phyloP scores from a whole-genome alignment of 75 land plant species.

The Pinus taeda region DNA sequence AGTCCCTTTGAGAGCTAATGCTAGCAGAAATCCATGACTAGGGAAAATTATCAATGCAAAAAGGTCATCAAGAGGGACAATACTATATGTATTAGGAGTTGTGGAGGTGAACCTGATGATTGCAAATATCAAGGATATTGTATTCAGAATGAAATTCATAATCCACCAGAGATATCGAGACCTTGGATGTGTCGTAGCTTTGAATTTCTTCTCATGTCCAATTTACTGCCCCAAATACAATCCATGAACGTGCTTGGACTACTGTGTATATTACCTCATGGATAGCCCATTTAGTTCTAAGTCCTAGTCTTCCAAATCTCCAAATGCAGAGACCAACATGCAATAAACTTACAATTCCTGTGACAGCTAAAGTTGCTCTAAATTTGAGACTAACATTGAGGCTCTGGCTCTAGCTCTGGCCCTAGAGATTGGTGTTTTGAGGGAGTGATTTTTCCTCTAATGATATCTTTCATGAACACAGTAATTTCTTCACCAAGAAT shows the following conservation, averaged over 20 bases:
- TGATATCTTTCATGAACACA: too few relatives aligned
- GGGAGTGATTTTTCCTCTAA: background rate
- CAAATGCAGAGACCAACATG: conserved; percentile 29
- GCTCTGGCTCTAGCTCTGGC: background rate
- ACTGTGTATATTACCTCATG: conserved; percentile 48
- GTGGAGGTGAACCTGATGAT: too few relatives aligned
- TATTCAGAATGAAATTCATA: too few relatives aligned
- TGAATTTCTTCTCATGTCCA: background rate
- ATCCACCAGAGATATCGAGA: too few relatives aligned
- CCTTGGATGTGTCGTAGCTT: too few relatives aligned
- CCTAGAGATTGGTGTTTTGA: conserved; percentile 12
- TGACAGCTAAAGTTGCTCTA: too few relatives aligned
- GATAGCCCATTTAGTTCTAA: conserved; percentile 27
- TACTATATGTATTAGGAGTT: too few relatives aligned
- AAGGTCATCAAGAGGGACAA: too few relatives aligned
- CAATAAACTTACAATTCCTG: too few relatives aligned
- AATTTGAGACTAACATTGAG: conserved; percentile 28
- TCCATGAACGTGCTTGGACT: conserved; percentile 45
- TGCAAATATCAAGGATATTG: too few relatives aligned
- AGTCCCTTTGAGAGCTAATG: conserved; percentile 44
- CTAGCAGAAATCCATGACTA: conserved; percentile 33
- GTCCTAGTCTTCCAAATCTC: conserved; percentile 14
- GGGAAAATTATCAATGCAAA: conserved; percentile 32
- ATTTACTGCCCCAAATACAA: conserved; percentile 35
- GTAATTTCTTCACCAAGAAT: too few relatives aligned